Percentiles rank a stretch among this genome's conserved stretches.
These are phyloP conservation scores for Phytophthora sansomeana DNA, from an alignment of 352 stramenopile species.

Conservation along the genomic window DNA sequence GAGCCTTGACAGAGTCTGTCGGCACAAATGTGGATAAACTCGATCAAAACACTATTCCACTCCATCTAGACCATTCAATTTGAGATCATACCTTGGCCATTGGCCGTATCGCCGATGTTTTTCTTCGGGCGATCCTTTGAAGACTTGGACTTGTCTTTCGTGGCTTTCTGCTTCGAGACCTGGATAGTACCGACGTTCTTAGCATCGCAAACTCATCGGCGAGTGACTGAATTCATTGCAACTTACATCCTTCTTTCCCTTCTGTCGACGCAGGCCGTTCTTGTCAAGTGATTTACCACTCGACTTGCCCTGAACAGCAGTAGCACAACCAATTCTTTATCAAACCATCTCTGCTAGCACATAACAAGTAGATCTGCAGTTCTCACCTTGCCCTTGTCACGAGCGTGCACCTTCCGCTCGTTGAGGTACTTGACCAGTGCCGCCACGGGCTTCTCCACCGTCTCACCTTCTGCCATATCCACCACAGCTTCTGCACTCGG, in stretches of 20 bases:
- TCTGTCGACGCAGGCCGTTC: slow-evolving; percentile 39
- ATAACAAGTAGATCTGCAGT: background rate
- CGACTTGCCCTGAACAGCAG: slow-evolving; percentile 44
- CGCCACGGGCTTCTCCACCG: slow-evolving; percentile 71
- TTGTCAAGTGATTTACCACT: slow-evolving; percentile 50
- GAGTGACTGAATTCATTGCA: background rate
- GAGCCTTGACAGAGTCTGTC: slow-evolving; percentile 49
- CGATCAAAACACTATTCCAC: no score
- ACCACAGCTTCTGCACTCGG: slow-evolving; percentile 67
- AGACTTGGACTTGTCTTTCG: slow-evolving; percentile 51
- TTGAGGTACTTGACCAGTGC: slow-evolving; percentile 88
- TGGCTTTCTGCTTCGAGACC: slow-evolving; percentile 40
- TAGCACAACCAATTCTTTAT: background rate
- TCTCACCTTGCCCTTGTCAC: slow-evolving; percentile 75
- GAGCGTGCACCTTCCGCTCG: slow-evolving; percentile 65
- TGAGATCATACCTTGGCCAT: slow-evolving; percentile 24
- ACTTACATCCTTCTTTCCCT: slow-evolving; percentile 59
- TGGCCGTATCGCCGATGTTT: slow-evolving; percentile 24
- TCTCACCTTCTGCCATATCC: slow-evolving; percentile 61
- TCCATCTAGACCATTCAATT: background rate
- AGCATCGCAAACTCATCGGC: background rate
- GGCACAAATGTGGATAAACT: background rate
- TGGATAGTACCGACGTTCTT: background rate
- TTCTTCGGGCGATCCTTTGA: slow-evolving; percentile 49
- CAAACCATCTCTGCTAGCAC: background rate